Evolutionary conservation across 208 protist genomes (phyloP).

Genomic region (Porcisia deanei): DNA sequence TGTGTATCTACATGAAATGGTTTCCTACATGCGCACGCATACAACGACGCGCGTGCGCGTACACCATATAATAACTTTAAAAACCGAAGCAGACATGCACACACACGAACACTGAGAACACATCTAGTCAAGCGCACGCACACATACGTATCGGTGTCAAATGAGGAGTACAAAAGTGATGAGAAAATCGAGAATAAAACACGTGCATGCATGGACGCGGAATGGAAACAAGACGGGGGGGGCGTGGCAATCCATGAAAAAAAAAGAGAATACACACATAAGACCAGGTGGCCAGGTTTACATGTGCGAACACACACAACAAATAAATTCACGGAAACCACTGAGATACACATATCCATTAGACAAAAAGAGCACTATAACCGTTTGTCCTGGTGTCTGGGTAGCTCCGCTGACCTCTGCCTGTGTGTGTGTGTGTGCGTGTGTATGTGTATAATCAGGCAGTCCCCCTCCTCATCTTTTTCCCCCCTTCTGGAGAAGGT

Average conservation of each 20-base stretch:
- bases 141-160: neutral
- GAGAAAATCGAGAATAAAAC: neutral
- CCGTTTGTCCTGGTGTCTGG: neutral
- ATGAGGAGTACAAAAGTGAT: neutral
- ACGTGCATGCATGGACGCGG: neutral
- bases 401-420: neutral
- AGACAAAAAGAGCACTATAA: neutral
- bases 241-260: slow-evolving; percentile 18
- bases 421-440: neutral
- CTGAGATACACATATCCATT: neutral
- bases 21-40: neutral
- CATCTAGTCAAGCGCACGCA: neutral
- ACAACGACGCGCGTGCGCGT: neutral
- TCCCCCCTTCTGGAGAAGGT: neutral
- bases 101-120: neutral
- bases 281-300: neutral
- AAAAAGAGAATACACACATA: neutral
- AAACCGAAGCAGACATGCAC: neutral
- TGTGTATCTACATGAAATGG: too few species aligned
- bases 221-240: slow-evolving; percentile 16
- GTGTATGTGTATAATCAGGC: neutral
- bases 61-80: neutral
- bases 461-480: neutral
- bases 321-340: slow-evolving; percentile 11
- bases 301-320: neutral